Evolutionary conservation across 768 basidiomycete genomes (phyloP).

Genomic region (Boletus pseudopeckii): DNA sequence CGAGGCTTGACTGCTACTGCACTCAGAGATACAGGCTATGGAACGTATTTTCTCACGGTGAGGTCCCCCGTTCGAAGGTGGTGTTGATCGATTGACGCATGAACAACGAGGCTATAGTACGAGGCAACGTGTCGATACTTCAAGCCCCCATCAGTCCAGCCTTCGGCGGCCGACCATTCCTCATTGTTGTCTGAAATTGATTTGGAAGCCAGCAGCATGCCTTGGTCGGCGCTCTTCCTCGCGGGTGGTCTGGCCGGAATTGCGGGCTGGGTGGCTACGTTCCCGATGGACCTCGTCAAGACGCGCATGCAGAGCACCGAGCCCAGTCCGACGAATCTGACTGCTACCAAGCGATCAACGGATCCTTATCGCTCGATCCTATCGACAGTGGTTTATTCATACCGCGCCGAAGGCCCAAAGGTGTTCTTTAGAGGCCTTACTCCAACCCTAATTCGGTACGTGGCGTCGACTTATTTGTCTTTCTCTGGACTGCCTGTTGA

Average conservation of each 20-base stretch:
- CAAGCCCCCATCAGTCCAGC: slow-evolving; percentile 17
- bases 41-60: slow-evolving; percentile 80
- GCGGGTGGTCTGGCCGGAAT: slow-evolving; percentile 79
- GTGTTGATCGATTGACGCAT: slow-evolving; percentile 2
- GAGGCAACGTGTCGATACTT: slow-evolving; percentile 61
- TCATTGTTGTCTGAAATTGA: slow-evolving; percentile 42
- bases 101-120: slow-evolving; percentile 39
- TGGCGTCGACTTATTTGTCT: background rate
- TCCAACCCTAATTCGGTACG: slow-evolving; percentile 76
- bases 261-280: slow-evolving; percentile 76
- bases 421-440: slow-evolving; percentile 77
- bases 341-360: background rate
- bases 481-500: background rate
- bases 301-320: slow-evolving; percentile 72
- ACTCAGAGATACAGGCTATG: slow-evolving; percentile 77
- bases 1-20: slow-evolving; percentile 74
- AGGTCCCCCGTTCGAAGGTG: slow-evolving; percentile 17
- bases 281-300: slow-evolving; percentile 88
- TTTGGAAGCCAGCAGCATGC: slow-evolving; percentile 31
- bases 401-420: slow-evolving; percentile 56
- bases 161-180: slow-evolving; percentile 27
- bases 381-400: slow-evolving; percentile 59
- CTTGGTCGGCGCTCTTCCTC: slow-evolving; percentile 59
- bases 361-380: slow-evolving; percentile 59
- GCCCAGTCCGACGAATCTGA: background rate